Conservation (phyloP, 176 grass and related monocot genomes). For the Rhipidocladum racemiflorum region DNA sequence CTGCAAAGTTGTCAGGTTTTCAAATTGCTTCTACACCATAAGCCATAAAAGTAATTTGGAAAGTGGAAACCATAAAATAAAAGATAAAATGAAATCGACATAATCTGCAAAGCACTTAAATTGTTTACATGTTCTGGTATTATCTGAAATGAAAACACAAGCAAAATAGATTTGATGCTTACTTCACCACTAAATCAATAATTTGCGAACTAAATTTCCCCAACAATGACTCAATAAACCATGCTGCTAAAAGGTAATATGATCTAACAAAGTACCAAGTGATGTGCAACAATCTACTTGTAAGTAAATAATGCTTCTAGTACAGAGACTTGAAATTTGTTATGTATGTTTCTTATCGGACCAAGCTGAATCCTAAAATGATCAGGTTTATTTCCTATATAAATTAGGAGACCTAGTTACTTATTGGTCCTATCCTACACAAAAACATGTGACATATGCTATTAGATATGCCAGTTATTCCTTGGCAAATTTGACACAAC, state of each 20-base stretch:
- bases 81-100: background rate
- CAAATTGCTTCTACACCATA: too few species aligned
- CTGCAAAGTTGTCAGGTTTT: too few species aligned
- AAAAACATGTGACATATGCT: background rate
- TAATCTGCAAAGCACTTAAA: background rate
- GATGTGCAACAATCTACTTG: background rate
- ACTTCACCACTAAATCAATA: background rate
- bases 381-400: background rate
- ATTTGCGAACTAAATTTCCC: background rate
- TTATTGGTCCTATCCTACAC: background rate
- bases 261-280: background rate
- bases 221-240: background rate
- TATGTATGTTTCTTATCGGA: background rate
- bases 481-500: background rate
- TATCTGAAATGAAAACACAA: background rate
- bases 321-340: background rate
- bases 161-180: too few species aligned
- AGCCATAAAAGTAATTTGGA: background rate
- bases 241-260: background rate
- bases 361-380: slow-evolving; percentile 8
- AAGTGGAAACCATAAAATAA: background rate
- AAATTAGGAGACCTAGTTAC: too few species aligned
- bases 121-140: background rate
- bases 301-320: background rate
- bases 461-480: background rate